These are phyloP conservation scores for Diutina mesorugosa DNA, from an alignment of 1,139 yeast species.

Conservation along the genomic window DNA sequence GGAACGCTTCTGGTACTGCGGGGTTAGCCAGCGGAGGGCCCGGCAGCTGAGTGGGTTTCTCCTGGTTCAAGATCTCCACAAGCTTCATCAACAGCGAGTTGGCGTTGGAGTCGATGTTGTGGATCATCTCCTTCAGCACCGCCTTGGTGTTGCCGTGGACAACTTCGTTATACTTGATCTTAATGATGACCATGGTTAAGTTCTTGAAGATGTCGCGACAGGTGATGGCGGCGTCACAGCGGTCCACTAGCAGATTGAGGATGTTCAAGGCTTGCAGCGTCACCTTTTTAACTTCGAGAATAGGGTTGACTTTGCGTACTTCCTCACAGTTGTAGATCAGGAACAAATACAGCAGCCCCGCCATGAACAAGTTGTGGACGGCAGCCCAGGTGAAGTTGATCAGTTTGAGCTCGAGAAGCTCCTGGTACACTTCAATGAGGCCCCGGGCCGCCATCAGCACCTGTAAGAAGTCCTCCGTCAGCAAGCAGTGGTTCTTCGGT, in stretches of 20 bases:
- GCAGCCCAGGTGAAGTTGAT: constrained; percentile 92
- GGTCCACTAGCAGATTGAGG: constrained; percentile 45
- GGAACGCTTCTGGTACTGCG: background rate
- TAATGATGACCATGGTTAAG: constrained; percentile 1
- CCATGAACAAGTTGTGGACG: constrained; percentile 78
- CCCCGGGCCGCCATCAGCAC: constrained; percentile 58
- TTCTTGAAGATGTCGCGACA: constrained; percentile 62
- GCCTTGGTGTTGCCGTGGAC: background rate
- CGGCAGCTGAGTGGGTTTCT: background rate
- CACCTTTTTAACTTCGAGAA: constrained; percentile 40
- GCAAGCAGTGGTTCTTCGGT: constrained; percentile 49
- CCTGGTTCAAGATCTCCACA: background rate
- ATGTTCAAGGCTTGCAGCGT: constrained; percentile 50
- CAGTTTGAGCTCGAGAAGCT: constrained; percentile 38
- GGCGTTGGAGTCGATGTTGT: background rate
- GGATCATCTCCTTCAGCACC: constrained; percentile 1
- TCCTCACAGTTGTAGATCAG: constrained; percentile 57
- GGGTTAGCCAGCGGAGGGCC: background rate
- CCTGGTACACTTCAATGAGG: constrained; percentile 50
- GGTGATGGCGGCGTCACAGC: constrained; percentile 67
- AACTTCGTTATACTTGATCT: constrained; percentile 1
- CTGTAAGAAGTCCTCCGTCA: constrained; percentile 37
- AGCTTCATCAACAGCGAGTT: constrained; percentile 1
- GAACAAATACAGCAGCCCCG: constrained; percentile 75
- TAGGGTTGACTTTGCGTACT: constrained; percentile 31